Base-by-base conservation (phyloP, 1,139 yeast genomes). In the Yamadazyma aaseri region DNA sequence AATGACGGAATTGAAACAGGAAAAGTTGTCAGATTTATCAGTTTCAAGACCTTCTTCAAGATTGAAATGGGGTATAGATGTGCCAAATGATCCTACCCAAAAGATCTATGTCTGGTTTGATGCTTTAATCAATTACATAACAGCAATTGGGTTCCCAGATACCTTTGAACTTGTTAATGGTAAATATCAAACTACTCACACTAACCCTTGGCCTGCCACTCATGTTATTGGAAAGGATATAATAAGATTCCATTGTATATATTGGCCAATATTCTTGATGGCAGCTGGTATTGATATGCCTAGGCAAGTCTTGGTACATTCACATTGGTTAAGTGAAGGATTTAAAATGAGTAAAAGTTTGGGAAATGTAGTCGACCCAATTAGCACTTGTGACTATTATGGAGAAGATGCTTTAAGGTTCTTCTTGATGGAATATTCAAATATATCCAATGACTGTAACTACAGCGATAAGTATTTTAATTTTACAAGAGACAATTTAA, bases 21-120 rank as follows among this genome's bases (percentile, higher is more conserved):
- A 55, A 3, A 53, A 59, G 3, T 58, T 87, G 11, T 56, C 64
- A 0, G 97, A 92, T 53, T 66, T 92, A 31, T 86, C 96, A 18
- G 72, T 92, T 2, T 89, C 97, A 0, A 68, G 98, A 42, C 97
- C 97, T 0, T 56, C 80, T 0, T 61, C 79, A 10, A 65, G 98
- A 36, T 69, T 90, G 31, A 63, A 71, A 20, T 92, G 99, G 99
- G 97, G 97, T 0, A 83, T 92, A 18, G 76, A 77, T 2, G 97
- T 92, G 0, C 98, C 98, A 0, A 67, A 70, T 22, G 97, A 92
- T 49, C 64, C 72, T 0, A 49, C 78, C 0, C 97, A 92, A 51
- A 81, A 75, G 34, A 81, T 92, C 39, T 92, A 92, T 50, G 99
- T 92, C 7, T 92, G 99, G 99, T 84, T 92, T 42, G 99, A 92